Conservation (phyloP, 805 yeast genomes). For the Debaryomyces hansenii region DNA sequence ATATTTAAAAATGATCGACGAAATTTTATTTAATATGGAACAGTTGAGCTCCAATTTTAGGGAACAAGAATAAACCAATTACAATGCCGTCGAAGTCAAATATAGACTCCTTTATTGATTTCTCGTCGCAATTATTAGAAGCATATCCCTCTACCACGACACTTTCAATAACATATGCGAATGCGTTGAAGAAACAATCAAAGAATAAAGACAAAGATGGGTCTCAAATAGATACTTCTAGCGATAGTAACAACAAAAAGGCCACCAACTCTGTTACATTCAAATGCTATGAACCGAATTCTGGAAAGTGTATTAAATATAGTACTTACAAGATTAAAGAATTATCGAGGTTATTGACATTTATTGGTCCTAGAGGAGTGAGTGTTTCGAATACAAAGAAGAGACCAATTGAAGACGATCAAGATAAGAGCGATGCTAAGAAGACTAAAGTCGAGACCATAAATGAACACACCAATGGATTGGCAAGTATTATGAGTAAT, state of each 20-base stretch:
- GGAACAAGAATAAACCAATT: not conserved
- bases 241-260: constrained; percentile 6
- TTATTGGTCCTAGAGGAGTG: constrained; percentile 71
- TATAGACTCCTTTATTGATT: constrained; percentile 28
- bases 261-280: constrained; percentile 44
- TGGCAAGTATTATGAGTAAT: constrained; percentile 43
- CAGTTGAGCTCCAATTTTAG: not conserved
- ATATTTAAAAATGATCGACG: not conserved
- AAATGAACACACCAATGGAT: constrained; percentile 27
- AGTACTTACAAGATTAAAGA: constrained; percentile 67
- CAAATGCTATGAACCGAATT: constrained; percentile 64
- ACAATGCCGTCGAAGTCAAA: constrained; percentile 6
- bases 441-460: not conserved
- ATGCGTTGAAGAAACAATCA: constrained; percentile 23
- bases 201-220: constrained; percentile 2
- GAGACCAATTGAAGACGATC: constrained; percentile 6
- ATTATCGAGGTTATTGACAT: constrained; percentile 67
- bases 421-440: constrained; percentile 7
- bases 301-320: constrained; percentile 61
- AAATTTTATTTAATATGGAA: not conserved
- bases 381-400: constrained; percentile 21
- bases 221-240: constrained; percentile 9
- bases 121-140: constrained; percentile 29
- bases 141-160: constrained; percentile 38
- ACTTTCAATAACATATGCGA: constrained; percentile 38